phyloP scores from a whole-genome alignment of 2,329 filamentous ascomycete species.

The Sclerotinia minor region DNA sequence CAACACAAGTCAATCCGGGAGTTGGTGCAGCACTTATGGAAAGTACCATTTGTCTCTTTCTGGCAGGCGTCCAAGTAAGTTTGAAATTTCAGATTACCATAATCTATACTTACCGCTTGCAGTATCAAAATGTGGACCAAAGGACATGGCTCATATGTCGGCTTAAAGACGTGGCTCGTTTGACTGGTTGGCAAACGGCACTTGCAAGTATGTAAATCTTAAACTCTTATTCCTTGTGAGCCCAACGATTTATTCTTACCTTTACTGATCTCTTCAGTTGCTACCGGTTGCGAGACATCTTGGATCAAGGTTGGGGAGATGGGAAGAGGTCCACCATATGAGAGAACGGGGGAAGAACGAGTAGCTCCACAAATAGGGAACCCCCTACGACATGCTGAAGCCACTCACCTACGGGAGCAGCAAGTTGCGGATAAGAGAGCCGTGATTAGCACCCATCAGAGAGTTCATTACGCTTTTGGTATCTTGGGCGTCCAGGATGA shows the following conservation, averaged over 20 bases:
- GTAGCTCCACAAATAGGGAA: constrained; percentile 48
- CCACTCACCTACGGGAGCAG: constrained; percentile 46
- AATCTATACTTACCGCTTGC: constrained; percentile 29
- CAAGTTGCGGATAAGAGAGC: constrained; percentile 53
- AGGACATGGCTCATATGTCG: constrained; percentile 75
- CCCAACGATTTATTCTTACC: neutral
- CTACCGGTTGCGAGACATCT: constrained; percentile 76
- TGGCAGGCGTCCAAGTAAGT: constrained; percentile 72
- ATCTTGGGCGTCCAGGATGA: constrained; percentile 77
- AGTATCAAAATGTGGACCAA: constrained; percentile 72
- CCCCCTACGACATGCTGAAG: constrained; percentile 53
- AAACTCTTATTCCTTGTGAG: neutral
- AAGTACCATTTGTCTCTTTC: constrained; percentile 78
- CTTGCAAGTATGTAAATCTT: constrained; percentile 52
- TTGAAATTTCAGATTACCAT: neutral
- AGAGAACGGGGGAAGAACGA: constrained; percentile 47
- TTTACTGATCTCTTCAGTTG: constrained; percentile 48
- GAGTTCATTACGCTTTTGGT: constrained; percentile 75
- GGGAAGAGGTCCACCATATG: constrained; percentile 75
- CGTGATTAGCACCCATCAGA: constrained; percentile 61
- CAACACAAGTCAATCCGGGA: constrained; percentile 67
- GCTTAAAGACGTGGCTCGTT: constrained; percentile 70
- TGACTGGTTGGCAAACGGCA: constrained; percentile 87
- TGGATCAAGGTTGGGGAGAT: constrained; percentile 76
- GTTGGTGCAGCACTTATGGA: constrained; percentile 83